Evolutionary conservation across 106 monocot species (phyloP).

Genomic region (Acanthochlamys bracteata): DNA sequence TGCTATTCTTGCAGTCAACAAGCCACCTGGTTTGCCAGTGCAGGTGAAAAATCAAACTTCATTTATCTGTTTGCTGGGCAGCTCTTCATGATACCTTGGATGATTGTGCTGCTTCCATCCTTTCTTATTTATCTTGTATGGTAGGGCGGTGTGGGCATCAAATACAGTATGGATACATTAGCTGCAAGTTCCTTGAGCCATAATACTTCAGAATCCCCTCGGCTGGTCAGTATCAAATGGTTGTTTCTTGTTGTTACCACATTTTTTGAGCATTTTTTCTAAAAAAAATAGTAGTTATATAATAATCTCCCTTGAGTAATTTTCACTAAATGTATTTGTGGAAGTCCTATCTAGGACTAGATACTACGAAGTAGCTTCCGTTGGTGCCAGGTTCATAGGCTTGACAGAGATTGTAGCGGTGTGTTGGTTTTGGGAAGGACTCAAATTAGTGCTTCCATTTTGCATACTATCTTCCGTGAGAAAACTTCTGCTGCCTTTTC

Average conservation of each 20-base stretch:
- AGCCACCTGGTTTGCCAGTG: slow-evolving; percentile 77
- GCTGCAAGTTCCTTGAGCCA: slow-evolving; percentile 60
- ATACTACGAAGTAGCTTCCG: neutral
- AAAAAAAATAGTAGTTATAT: too few relatives aligned
- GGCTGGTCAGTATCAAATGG: slow-evolving; percentile 50
- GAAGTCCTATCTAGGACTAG: too few relatives aligned
- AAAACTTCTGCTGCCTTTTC: slow-evolving; percentile 57
- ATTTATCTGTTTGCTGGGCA: neutral
- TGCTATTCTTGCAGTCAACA: slow-evolving; percentile 71
- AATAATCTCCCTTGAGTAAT: too few relatives aligned
- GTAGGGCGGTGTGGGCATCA: slow-evolving; percentile 82
- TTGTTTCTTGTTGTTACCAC: too few relatives aligned
- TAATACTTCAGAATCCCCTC: slow-evolving; percentile 53
- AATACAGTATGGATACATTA: slow-evolving; percentile 57
- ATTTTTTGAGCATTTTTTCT: too few relatives aligned
- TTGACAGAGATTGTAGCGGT: slow-evolving; percentile 92
- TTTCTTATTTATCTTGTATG: slow-evolving; percentile 5
- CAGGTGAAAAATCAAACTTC: slow-evolving; percentile 37
- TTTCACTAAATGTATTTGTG: too few relatives aligned
- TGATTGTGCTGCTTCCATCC: neutral
- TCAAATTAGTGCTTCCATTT: slow-evolving; percentile 60
- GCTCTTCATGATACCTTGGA: neutral
- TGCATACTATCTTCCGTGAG: slow-evolving; percentile 94
- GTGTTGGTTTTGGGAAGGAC: slow-evolving; percentile 77
- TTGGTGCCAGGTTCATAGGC: slow-evolving; percentile 69